Percentiles rank a stretch among this genome's conserved stretches.
These are phyloP conservation scores for Solanum appendiculatum DNA, from an alignment of 257 asterid genomes.

Conservation along the genomic window DNA sequence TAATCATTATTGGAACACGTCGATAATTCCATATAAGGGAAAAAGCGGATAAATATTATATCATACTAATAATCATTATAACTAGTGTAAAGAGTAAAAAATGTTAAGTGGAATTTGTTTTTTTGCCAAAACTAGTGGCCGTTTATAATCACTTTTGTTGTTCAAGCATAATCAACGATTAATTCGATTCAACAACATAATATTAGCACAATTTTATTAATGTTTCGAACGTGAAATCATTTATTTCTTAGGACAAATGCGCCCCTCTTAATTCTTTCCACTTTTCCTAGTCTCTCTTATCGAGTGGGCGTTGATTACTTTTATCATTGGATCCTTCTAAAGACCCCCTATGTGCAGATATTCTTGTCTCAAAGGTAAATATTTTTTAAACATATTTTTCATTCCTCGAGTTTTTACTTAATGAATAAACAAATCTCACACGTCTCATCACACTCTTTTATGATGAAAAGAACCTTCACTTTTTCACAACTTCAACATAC, in stretches of 20 bases:
- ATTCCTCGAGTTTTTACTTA: no score
- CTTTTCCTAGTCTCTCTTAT: neutral
- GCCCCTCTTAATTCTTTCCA: neutral
- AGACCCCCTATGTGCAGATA: no score
- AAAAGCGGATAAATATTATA: neutral
- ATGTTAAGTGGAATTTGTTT: slow-evolving; percentile 1
- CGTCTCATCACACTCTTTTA: neutral
- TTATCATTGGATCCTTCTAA: no score
- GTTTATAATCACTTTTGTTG: neutral
- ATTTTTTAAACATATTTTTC: no score
- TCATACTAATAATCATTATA: neutral
- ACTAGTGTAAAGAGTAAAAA: slow-evolving; percentile 8
- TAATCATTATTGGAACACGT: neutral
- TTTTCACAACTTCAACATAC: neutral
- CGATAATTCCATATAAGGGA: slow-evolving; percentile 9
- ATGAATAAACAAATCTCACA: neutral
- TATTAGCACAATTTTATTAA: neutral
- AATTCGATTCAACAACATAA: neutral
- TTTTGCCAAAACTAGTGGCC: slow-evolving; percentile 13
- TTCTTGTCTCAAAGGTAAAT: no score
- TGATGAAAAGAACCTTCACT: neutral
- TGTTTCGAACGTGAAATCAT: neutral
- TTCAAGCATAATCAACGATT: neutral
- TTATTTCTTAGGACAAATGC: no score
- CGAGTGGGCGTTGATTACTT: no score